Base-by-base conservation (phyloP, 768 basidiomycete genomes). In the Psilocybe cyanescens region DNA sequence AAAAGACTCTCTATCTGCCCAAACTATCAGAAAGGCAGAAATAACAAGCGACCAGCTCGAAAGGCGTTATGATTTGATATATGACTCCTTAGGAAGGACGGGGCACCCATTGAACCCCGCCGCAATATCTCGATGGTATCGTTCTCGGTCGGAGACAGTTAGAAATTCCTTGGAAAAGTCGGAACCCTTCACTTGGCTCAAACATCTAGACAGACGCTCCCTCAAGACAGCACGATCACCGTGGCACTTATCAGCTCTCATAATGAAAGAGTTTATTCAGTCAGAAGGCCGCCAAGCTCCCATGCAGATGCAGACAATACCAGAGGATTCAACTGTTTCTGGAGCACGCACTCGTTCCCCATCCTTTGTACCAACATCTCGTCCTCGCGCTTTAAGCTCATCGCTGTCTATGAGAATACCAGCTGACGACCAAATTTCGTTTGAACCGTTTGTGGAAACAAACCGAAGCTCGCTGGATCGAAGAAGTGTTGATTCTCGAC, bases 101-200 rank as follows among this genome's bases (percentile, higher is more conserved):
- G 12, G 46, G 2, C n/a, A 61, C 6, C 69, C 71, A 7, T 67
- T 85, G 48, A 86, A 84, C 65, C 77, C 86, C 7, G 75, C 78
- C 17, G 77, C 79, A 46, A 79, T 86, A 30, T 80, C 78, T 31
- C 83, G 81, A 17, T 93, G 91, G 91, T 84, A 86, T 65, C 71
- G 76, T n/a, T 72, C 74, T 31, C 85, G 85, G 58, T 81, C 83
- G 31, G 66, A 73, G 8, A 67, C 77, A n/a, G 72, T 82, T 8
- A 83, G 77, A 60, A 71, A 76, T n/a, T 77, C 82, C 29, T 69
- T 92, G 28, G 89, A 89, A 57, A 80, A 81, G 55, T 81, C 83
- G 0, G 91, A 93, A 68, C 89, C 91, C 6, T 78, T 89, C 49
- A 85, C 86, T 6, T 93, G 91, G 91, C 74, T 92, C 30, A 89